A percentile compares a stretch with the other conserved stretches of the same genome.
Conservation (phyloP, 768 basidiomycete species). For the Wakefieldia striispora region DNA sequence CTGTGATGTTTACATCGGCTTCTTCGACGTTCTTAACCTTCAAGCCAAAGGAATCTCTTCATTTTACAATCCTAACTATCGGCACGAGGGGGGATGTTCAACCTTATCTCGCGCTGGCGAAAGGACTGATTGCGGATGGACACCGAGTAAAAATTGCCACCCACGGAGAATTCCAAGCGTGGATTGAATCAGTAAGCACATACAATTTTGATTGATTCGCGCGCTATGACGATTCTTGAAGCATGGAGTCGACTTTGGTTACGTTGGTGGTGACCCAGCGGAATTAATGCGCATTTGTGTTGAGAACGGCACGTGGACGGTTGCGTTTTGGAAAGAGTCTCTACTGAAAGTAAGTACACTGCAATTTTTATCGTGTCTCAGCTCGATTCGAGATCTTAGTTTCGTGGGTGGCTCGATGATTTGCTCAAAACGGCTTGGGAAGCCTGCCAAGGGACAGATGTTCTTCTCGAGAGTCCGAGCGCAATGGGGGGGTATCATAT, state of each 20-base stretch:
- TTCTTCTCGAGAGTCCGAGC: constrained; percentile 92
- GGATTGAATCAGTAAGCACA: constrained; percentile 85
- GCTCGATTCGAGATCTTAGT: constrained; percentile 45
- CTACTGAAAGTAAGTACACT: constrained; percentile 65
- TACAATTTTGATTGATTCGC: background rate
- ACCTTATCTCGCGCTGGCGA: constrained; percentile 94
- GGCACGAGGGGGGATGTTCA: constrained; percentile 97
- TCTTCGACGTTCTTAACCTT: constrained; percentile 96
- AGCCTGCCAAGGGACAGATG: constrained; percentile 91
- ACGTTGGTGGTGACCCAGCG: constrained; percentile 95
- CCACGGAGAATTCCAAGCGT: constrained; percentile 91
- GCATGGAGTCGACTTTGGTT: constrained; percentile 96
- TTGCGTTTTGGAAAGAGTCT: constrained; percentile 91
- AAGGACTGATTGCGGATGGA: constrained; percentile 86
- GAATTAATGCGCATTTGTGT: constrained; percentile 98
- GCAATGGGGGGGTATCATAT: constrained; percentile 98
- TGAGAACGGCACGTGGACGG: constrained; percentile 96
- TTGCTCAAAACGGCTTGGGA: constrained; percentile 94
- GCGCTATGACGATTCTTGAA: constrained; percentile 30
- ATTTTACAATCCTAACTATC: constrained; percentile 94
- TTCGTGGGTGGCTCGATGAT: constrained; percentile 98
- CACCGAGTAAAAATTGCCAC: constrained; percentile 90
- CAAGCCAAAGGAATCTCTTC: constrained; percentile 81
- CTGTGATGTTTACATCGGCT: constrained; percentile 96
- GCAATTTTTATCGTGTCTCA: constrained; percentile 1